Evolutionary conservation across 2,329 filamentous ascomycete genomes (phyloP).

Genomic region (Fusarium vanettenii): DNA sequence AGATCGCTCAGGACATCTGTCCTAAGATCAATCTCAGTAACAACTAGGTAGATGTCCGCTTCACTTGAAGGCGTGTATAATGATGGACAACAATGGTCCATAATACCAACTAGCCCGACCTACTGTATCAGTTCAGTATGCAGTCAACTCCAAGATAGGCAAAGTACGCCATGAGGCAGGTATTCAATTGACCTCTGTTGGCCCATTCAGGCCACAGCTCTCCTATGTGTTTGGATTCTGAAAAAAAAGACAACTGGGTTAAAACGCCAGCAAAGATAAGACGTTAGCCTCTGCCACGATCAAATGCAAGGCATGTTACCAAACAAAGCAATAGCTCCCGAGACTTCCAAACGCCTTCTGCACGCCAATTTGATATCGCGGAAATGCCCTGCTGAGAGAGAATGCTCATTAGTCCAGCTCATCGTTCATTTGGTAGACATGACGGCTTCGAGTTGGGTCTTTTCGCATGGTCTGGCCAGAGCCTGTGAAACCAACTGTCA

Average conservation of each 20-base stretch:
- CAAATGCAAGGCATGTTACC: slow-evolving; percentile 51
- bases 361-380: slow-evolving; percentile 30
- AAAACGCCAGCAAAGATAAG: slow-evolving; percentile 40
- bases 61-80: slow-evolving; percentile 10
- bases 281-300: slow-evolving; percentile 58
- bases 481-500: slow-evolving; percentile 90
- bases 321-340: slow-evolving; percentile 46
- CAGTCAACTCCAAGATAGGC: slow-evolving; percentile 15
- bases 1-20: slow-evolving; percentile 71
- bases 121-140: slow-evolving; percentile 34
- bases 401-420: slow-evolving; percentile 71
- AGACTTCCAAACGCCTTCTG: slow-evolving; percentile 42
- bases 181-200: slow-evolving; percentile 39
- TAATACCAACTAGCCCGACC: slow-evolving; percentile 3
- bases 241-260: slow-evolving; percentile 32
- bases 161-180: slow-evolving; percentile 12
- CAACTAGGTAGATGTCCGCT: background rate
- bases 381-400: slow-evolving; percentile 42
- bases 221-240: slow-evolving; percentile 38
- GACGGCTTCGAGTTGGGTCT: slow-evolving; percentile 82
- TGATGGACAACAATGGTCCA: background rate
- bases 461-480: slow-evolving; percentile 97
- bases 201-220: slow-evolving; percentile 20
- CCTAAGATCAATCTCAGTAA: slow-evolving; percentile 54
- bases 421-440: slow-evolving; percentile 84